phyloP scores from a whole-genome alignment of 345 rosid species.

The Zanthoxylum bungeanum region DNA sequence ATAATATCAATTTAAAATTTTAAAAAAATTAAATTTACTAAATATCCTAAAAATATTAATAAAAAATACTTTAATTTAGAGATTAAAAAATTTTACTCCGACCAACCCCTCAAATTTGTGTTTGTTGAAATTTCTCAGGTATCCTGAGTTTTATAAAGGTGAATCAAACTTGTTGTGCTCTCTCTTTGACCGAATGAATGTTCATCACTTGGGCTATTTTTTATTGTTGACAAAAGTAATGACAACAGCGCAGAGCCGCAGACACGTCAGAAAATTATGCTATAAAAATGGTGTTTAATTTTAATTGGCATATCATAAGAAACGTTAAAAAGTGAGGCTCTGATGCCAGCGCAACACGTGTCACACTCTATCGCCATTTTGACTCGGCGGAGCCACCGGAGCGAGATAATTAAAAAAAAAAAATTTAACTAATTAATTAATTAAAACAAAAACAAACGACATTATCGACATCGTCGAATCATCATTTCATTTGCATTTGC shows the following conservation, averaged over 20 bases:
- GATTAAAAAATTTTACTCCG: too few relatives aligned
- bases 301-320: background rate
- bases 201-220: background rate
- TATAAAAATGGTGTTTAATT: background rate
- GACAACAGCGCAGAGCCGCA: background rate
- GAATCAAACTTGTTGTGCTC: conserved; percentile 1
- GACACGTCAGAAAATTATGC: background rate
- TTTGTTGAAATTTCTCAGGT: background rate
- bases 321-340: background rate
- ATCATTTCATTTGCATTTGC: conserved; percentile 41
- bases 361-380: conserved; percentile 15
- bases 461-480: conserved; percentile 1
- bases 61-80: too few relatives aligned
- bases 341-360: conserved; percentile 22
- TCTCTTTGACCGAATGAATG: background rate
- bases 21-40: too few relatives aligned
- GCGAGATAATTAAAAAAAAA: too few relatives aligned
- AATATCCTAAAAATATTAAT: too few relatives aligned
- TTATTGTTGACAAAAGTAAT: background rate
- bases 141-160: background rate
- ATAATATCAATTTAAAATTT: too few relatives aligned
- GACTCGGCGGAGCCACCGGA: conserved; percentile 51
- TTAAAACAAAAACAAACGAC: background rate
- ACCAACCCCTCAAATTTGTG: too few relatives aligned
- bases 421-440: too few relatives aligned